A percentile compares a stretch with the other conserved stretches of the same genome.
phyloP scores from a whole-genome alignment of 768 basidiomycete genomes.

The Mycena rosella region DNA sequence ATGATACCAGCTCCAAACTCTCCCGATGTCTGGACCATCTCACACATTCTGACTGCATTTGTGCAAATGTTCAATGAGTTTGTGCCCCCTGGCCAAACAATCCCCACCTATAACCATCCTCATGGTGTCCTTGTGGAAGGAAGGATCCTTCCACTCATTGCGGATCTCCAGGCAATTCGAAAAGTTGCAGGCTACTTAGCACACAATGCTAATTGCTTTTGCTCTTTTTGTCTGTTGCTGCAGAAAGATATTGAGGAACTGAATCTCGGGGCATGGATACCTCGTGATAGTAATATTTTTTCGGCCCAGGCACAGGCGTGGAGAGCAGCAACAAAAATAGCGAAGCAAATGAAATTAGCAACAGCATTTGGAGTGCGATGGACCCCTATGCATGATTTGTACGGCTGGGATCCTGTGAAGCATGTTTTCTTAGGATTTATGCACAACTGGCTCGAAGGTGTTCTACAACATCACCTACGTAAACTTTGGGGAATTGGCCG shows the following conservation, averaged over 20 bases:
- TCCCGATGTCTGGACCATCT: not conserved
- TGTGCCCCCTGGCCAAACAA: not conserved
- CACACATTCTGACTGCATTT: not conserved
- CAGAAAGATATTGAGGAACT: not conserved
- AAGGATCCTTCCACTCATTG: not conserved
- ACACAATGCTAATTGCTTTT: not conserved
- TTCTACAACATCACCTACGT: not conserved
- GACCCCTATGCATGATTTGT: not conserved
- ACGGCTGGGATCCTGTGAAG: not conserved
- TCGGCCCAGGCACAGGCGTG: not conserved
- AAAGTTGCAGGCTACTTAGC: not conserved
- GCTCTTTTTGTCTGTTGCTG: not conserved
- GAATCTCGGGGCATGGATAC: not conserved
- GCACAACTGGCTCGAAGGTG: not conserved
- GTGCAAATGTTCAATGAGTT: not conserved
- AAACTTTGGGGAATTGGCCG: conserved; percentile 12
- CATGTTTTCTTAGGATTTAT: not conserved
- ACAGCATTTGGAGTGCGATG: not conserved
- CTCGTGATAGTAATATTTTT: not conserved
- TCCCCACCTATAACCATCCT: not conserved
- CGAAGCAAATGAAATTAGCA: not conserved
- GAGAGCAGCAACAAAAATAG: not conserved
- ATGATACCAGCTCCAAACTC: not conserved
- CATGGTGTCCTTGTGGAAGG: not conserved
- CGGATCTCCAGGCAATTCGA: not conserved